Base-by-base conservation (phyloP, 768 basidiomycete species). In the Hemileccinum impolitum region DNA sequence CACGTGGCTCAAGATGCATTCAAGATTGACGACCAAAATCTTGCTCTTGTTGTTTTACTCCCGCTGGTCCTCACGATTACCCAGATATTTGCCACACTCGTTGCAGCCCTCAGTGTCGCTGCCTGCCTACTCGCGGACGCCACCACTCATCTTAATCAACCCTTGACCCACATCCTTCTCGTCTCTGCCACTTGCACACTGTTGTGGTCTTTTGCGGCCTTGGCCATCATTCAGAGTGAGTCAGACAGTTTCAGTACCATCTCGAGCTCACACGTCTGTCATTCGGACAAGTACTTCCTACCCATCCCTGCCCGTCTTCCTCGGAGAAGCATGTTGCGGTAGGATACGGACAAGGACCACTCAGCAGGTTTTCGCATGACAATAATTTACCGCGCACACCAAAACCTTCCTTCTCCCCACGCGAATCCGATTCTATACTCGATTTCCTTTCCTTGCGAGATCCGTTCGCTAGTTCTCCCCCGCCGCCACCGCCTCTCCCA, bases 391-490 rank as follows among this genome's bases (percentile, higher is more conserved):
- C 44, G 6, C 52, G 54, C 36, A 50, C 42, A 11, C 53, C 40
- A 39, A 62, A 65, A 4, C 55, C 53, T 28, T 56, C 61, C 2
- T 30, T 63, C 37, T 53, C 59, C 19, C 55, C 55, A 7, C 53
- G 56, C 25, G 54, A 52, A 48, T 57, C 59, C 38, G 66, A 67
- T 52, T 60, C 66, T 34, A 19, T 58, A 0, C 54, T 65, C 18
- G 66, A 67, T 53, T 67, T 70, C 37, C 63, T 69, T 46, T 67
- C 66, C 10, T 48, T 67, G 53, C 63, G 64, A 41, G 66, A 67
- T 45, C 66, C 66, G 17, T 67, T 67, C 4, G 66, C 66, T 14
- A 68, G 68, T 17, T 60, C 54, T 1, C 66, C 66, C n/a, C 65
- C 66, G 1, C 63, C 53, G n/a, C 67, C 65, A 6, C 66, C 67